Evolutionary conservation across 139 green algal species (phyloP).

Genomic region (Haematococcus lacustris): DNA sequence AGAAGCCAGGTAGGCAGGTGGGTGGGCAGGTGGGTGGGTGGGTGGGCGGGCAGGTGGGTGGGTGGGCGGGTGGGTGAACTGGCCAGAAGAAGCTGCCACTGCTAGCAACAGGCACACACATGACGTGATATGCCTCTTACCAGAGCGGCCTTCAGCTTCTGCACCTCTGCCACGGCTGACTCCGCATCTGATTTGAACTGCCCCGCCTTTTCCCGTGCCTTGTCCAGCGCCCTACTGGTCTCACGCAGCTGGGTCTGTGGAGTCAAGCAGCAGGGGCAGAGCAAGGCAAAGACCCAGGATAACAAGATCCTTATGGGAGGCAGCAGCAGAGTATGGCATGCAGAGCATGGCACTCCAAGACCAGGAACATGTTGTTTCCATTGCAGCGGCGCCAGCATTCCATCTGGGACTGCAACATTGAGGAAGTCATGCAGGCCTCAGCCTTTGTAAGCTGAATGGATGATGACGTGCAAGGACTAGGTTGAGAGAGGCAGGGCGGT

Average conservation of each 20-base stretch:
- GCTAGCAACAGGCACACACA: too few species aligned
- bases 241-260: conserved; percentile 7
- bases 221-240: background rate
- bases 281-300: background rate
- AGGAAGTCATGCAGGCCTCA: background rate
- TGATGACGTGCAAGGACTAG: background rate
- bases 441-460: background rate
- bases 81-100: too few species aligned
- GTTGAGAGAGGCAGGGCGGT: background rate
- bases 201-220: conserved; percentile 8
- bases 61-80: too few species aligned
- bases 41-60: too few species aligned
- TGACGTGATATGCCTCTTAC: too few species aligned
- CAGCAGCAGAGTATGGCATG: background rate
- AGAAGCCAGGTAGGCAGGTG: too few species aligned
- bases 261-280: background rate
- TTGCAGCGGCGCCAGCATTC: background rate
- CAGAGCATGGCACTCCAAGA: background rate
- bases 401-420: background rate
- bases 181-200: conserved; percentile 5
- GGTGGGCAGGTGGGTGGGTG: too few species aligned
- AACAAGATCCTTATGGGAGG: background rate
- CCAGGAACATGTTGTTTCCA: background rate
- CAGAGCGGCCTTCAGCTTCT: too few species aligned
- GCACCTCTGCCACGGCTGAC: background rate